Evolutionary conservation across 2,329 filamentous ascomycete species (phyloP), one percentile per base, ranked within the genome.

Genomic region (Pseudogymnoascus sp.): DNA sequence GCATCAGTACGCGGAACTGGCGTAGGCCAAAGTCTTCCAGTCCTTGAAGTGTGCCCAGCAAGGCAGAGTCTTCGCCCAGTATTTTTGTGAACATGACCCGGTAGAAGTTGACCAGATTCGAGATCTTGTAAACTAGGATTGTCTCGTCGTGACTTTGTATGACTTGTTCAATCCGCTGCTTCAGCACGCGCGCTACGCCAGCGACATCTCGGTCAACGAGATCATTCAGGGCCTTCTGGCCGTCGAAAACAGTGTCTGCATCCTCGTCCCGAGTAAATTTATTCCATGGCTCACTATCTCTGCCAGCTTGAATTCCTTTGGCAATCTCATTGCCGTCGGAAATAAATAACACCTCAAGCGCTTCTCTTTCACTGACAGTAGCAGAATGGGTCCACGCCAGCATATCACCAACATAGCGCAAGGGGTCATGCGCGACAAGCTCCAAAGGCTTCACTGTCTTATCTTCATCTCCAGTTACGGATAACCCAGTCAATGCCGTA

Each of bases 351-450:
- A 91, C 86, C 74, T 97, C 93, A 5, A 99, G 80, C 0, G 93
- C 92, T 75, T 99, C 95, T 61, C 90, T 85, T 75, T 99, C 95
- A 33, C 93, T 96, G 0, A 99, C 95, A 0, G 93, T 88, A 2
- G 93, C 90, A 0, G 95, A 96, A 74, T 99, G 95, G 5, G 89
- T 86, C 95, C 95, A 99, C 4, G 95, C 95, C 13, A 99, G 82
- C 93, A 99, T 99, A 72, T 99, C 95, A 62, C 95, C 92, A 2
- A 96, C 86, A 74, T 97, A 97, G 19, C 95, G 86, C 26, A 97
- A 77, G 1, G 91, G 88, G 71, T 99, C 95, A 73, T 97, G 93
- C 0, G 95, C 93, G 10, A 88, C 89, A 69, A 97, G 85, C 72
- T 99, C 93, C 67, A 99, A 99, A 0, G 95, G 93, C 72, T 97